Conservation (phyloP, 176 grass and related monocot genomes). For the Luzula sylvatica region DNA sequence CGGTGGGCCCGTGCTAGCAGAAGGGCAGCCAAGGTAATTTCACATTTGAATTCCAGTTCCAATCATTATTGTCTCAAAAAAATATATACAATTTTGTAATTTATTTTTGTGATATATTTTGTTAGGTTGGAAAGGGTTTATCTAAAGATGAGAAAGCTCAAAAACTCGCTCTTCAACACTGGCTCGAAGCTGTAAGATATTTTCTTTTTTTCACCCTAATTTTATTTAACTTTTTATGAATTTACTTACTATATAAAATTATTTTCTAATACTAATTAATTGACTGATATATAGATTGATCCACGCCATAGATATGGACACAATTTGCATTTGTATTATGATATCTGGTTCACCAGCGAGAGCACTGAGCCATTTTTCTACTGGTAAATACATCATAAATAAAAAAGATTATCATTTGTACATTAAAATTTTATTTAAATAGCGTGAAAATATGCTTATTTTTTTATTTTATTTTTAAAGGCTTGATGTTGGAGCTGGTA, state of each 20-base stretch:
- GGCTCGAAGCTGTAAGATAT: conserved; percentile 77
- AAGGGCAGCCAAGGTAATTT: conserved; percentile 61
- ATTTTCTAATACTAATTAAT: conserved; percentile 1
- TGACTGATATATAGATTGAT: conserved; percentile 48
- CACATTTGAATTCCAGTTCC: neutral
- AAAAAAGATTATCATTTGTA: neutral
- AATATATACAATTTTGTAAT: neutral
- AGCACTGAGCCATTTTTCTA: conserved; percentile 91
- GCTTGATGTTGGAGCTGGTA: conserved; percentile 75
- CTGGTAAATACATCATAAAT: conserved; percentile 36
- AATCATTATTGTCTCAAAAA: neutral
- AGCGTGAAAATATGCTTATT: neutral
- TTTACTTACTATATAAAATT: conserved; percentile 6
- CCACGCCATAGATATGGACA: conserved; percentile 95
- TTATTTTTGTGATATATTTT: conserved; percentile 10
- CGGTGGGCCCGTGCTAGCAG: conserved; percentile 57
- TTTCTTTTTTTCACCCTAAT: neutral
- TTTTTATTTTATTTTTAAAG: conserved; percentile 14
- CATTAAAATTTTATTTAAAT: conserved; percentile 10
- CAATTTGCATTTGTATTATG: conserved; percentile 90
- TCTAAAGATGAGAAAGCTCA: conserved; percentile 92
- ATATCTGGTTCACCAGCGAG: conserved; percentile 74
- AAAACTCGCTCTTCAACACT: conserved; percentile 81
- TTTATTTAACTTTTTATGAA: neutral
- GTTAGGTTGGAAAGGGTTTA: conserved; percentile 77